Conservation (phyloP, 139 green algal genomes). For the Chlorella sp. region DNA sequence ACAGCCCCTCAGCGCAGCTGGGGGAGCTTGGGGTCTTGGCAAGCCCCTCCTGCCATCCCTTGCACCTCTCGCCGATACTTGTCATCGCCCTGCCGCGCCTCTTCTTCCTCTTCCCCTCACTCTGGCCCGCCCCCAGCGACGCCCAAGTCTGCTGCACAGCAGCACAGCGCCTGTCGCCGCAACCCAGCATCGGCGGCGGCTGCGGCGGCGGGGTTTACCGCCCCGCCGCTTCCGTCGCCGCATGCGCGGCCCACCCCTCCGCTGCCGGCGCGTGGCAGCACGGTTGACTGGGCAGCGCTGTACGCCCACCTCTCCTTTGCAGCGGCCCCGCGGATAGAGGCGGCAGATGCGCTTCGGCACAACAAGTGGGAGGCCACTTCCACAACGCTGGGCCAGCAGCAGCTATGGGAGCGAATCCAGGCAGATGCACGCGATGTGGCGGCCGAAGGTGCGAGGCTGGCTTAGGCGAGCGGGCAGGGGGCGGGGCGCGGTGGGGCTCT, state of each 20-base stretch:
- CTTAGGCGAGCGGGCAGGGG: too few relatives aligned
- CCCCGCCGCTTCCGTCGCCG: background rate
- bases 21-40: background rate
- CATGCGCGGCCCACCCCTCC: background rate
- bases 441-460: conserved; percentile 11
- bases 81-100: background rate
- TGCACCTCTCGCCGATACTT: background rate
- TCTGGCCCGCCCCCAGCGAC: background rate
- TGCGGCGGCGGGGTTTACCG: background rate
- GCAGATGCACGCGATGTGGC: conserved; percentile 58
- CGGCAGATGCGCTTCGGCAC: conserved; percentile 27
- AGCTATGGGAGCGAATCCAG: conserved; percentile 73
- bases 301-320: conserved; percentile 15
- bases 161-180: background rate
- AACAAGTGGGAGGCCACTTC: conserved; percentile 59
- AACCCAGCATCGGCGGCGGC: background rate
- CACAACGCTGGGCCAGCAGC: conserved; percentile 61
- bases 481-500: background rate
- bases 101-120: background rate
- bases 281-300: conserved; percentile 3
- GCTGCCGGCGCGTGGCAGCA: background rate
- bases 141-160: background rate
- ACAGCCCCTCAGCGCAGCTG: background rate
- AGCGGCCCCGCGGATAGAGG: conserved; percentile 18
- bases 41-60: background rate